These are phyloP conservation scores for Stagonosporopsis chrysanthemi DNA, from an alignment of 2,329 filamentous ascomycete species.

Conservation along the genomic window DNA sequence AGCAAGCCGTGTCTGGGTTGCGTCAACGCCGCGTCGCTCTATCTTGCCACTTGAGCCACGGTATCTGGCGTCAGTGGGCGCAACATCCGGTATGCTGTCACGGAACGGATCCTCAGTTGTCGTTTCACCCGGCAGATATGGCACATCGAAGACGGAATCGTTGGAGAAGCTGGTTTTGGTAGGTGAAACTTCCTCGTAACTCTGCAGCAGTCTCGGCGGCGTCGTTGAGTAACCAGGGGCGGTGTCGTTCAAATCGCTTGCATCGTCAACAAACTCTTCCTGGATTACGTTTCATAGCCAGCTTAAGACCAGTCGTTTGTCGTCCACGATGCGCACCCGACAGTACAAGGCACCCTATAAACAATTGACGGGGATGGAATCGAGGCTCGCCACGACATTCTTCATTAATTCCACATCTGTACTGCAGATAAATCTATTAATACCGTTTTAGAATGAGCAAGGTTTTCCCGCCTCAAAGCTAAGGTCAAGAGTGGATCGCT, in stretches of 20 bases:
- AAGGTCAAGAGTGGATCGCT: too few relatives aligned
- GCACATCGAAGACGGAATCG: not conserved
- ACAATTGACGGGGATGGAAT: too few relatives aligned
- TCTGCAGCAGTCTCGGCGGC: not conserved
- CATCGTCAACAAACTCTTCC: not conserved
- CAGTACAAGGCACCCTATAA: too few relatives aligned
- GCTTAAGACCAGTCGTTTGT: not conserved
- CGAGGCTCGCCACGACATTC: too few relatives aligned
- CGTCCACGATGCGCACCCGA: not conserved
- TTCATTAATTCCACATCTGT: too few relatives aligned
- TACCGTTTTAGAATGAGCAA: too few relatives aligned
- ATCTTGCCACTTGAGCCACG: too few relatives aligned
- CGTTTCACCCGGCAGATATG: not conserved
- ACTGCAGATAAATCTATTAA: too few relatives aligned
- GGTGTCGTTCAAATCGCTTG: not conserved
- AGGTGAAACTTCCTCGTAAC: slow-evolving; percentile 1
- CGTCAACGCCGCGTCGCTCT: too few relatives aligned
- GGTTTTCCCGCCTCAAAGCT: too few relatives aligned
- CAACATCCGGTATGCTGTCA: not conserved
- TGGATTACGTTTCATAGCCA: slow-evolving; percentile 1
- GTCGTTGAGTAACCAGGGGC: not conserved
- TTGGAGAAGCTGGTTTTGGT: slow-evolving; percentile 5
- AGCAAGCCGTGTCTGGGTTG: not conserved
- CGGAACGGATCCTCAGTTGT: not conserved
- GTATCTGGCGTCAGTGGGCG: not conserved